These are phyloP conservation scores for Rhodosporidiobolus odoratus DNA, from an alignment of 768 basidiomycete genomes.

Conservation along the genomic window DNA sequence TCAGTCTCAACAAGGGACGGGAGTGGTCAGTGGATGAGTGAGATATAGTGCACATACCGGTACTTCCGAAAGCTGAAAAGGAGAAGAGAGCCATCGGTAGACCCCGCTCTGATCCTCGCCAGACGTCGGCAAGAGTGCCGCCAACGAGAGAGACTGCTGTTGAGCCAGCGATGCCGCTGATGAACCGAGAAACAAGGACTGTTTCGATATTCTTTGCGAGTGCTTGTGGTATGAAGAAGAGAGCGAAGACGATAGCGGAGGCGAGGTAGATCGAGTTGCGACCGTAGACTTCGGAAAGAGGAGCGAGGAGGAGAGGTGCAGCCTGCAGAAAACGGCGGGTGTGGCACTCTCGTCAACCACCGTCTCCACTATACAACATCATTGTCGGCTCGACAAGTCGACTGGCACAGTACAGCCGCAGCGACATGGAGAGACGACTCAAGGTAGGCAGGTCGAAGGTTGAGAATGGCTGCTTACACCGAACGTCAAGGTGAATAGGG, in stretches of 20 bases:
- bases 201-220: constrained; percentile 45
- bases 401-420: no score
- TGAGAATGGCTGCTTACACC: no score
- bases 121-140: constrained; percentile 49
- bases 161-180: constrained; percentile 45
- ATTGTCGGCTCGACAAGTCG: no score
- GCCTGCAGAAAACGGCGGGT: constrained; percentile 32
- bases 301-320: constrained; percentile 44
- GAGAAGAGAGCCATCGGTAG: constrained; percentile 75
- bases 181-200: constrained; percentile 45
- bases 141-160: constrained; percentile 47
- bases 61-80: constrained; percentile 57
- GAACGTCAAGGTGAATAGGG: constrained; percentile 19
- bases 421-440: no score
- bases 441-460: no score
- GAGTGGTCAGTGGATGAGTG: background rate
- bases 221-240: constrained; percentile 40
- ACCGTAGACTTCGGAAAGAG: constrained; percentile 44
- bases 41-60: background rate
- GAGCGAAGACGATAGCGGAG: constrained; percentile 39
- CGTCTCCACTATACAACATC: no score
- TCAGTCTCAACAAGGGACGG: constrained; percentile 42
- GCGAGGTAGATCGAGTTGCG: constrained; percentile 44
- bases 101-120: constrained; percentile 42
- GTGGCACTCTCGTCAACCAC: no score